Conservation (phyloP, 441 rosid genomes). For the Syzygium syzygioides region DNA sequence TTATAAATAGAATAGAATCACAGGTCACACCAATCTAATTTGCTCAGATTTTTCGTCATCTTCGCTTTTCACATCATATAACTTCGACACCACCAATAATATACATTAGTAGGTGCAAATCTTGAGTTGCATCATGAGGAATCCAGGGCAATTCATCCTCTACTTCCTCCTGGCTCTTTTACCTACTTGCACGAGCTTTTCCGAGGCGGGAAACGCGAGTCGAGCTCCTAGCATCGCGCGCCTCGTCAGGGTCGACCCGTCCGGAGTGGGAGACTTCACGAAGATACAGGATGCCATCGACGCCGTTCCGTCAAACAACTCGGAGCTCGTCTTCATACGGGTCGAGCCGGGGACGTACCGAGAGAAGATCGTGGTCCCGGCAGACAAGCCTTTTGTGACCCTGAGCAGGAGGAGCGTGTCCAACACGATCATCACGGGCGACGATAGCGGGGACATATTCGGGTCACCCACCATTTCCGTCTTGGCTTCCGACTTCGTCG, state of each 20-base stretch:
- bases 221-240: background rate
- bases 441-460: conserved; percentile 32
- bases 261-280: conserved; percentile 56
- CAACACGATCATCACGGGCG: conserved; percentile 38
- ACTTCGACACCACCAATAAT: background rate
- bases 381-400: conserved; percentile 66
- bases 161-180: background rate
- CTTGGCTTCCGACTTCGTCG: conserved; percentile 59
- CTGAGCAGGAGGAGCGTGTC: conserved; percentile 47
- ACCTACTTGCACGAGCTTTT: background rate
- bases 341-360: conserved; percentile 66
- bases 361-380: conserved; percentile 65
- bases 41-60: background rate
- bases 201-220: background rate
- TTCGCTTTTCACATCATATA: background rate
- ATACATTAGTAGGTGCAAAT: background rate
- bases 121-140: background rate
- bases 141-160: background rate
- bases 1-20: background rate
- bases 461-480: conserved; percentile 49
- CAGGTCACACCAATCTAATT: background rate
- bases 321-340: conserved; percentile 35
- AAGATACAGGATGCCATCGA: conserved; percentile 68
- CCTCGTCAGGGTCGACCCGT: conserved; percentile 34
- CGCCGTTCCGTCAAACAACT: conserved; percentile 42